Percentiles rank a stretch among this genome's conserved stretches.
Conservation (phyloP, 2,329 filamentous ascomycete genomes). For the Zymoseptoria pseudotritici region DNA sequence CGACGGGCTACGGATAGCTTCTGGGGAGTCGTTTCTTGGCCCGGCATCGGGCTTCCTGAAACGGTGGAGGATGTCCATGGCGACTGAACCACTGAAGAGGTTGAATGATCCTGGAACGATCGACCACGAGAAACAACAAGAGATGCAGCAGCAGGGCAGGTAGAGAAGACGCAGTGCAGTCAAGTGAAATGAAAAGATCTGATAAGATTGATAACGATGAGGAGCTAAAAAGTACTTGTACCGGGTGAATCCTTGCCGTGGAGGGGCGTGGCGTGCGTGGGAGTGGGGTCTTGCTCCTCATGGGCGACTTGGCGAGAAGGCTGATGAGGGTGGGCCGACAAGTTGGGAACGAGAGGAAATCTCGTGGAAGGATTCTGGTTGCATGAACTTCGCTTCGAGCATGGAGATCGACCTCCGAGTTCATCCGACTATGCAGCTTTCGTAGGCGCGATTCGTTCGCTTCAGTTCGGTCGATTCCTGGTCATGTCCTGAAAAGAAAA, state of each 20-base stretch:
- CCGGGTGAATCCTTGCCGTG: not conserved
- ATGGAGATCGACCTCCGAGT: not conserved
- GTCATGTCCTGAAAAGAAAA: no score
- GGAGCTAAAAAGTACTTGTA: not conserved
- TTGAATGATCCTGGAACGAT: not conserved
- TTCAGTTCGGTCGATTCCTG: no score
- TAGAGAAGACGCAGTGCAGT: not conserved
- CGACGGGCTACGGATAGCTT: constrained; percentile 1
- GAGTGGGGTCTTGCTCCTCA: not conserved
- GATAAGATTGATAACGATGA: not conserved
- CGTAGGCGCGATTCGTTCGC: no score
- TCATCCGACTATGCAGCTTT: no score
- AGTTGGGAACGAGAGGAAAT: not conserved
- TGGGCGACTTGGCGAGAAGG: not conserved
- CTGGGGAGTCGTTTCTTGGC: constrained; percentile 3
- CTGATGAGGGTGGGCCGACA: not conserved
- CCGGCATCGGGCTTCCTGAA: constrained; percentile 5
- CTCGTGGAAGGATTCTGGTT: not conserved
- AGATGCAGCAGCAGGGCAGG: not conserved
- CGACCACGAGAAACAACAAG: not conserved
- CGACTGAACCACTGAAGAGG: not conserved
- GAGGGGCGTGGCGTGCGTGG: not conserved
- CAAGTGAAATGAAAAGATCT: not conserved
- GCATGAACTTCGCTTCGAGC: not conserved
- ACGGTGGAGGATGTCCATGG: not conserved